Evolutionary conservation across 164 flowering plant species (phyloP), one percentile per base, ranked within the genome.

Genomic region (Brasenia schreberi): DNA sequence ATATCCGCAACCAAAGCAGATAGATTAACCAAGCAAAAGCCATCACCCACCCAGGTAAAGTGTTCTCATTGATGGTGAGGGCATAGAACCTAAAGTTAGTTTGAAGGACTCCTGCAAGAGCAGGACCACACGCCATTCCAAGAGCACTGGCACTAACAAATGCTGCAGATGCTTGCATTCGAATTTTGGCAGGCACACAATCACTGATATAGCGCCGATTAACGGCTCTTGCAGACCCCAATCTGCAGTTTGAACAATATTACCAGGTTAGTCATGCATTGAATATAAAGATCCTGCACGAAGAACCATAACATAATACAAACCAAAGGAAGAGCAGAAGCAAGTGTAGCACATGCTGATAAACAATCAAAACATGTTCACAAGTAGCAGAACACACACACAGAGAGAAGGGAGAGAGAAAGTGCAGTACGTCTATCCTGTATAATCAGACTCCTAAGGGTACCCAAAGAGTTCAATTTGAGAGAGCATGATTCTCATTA

Each of bases 81-180:
- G 60, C 71, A 68, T 65, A 79, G 61, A 84, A 65, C 72, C 72
- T 74, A 66, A 84, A 84, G 27, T 76, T 67, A 7, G 72, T 74
- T 61, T 84, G 82, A 65, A 82, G 80, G 18, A 84, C 69, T 11
- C 80, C 78, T 53, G 85, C 82, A 76, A 84, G 73, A 56, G 84
- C 85, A 64, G 87, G 87, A 66, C 87, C 87, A 69, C 81, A 77
- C 59, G 85, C 87, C 84, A 81, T 82, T 71, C 82, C 87, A 68
- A 80, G 83, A 64, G 83, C 85, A 74, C 85, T 82, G n/a, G 85
- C 85, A 77, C 81, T 84, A 65, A 84, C 87, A 72, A 84, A 84
- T 59, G 79, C 85, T 23, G 87, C 87, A 18, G 87, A 84, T 69
- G 87, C 87, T 75, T 81, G 76, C 85, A 82, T 78, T 19, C 87